Percentiles rank a stretch among this genome's conserved stretches.
Evolutionary conservation across 1,284 basidiomycete species (phyloP).

Genomic region (Hypsizygus ulmarius): DNA sequence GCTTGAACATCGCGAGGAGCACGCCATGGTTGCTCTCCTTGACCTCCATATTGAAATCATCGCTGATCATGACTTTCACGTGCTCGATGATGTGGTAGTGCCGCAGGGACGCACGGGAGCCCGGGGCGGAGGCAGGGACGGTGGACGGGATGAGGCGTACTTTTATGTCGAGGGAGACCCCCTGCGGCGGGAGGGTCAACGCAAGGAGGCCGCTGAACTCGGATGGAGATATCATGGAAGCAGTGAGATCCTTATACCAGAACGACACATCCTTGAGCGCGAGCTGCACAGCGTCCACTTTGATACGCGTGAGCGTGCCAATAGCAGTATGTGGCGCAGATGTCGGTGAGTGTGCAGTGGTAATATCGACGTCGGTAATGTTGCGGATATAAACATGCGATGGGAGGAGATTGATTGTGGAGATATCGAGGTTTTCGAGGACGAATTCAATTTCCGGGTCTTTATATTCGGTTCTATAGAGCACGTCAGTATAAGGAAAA

Average conservation of each 20-base stretch:
- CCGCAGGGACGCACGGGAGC: constrained; percentile 41
- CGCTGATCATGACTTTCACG: constrained; percentile 47
- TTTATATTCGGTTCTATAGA: constrained; percentile 59
- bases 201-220: constrained; percentile 60
- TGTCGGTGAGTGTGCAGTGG: constrained; percentile 46
- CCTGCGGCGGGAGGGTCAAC: constrained; percentile 59
- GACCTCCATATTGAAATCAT: constrained; percentile 51
- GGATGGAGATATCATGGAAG: constrained; percentile 44
- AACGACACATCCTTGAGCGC: constrained; percentile 63
- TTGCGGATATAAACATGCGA: constrained; percentile 69
- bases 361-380: constrained; percentile 68
- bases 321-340: constrained; percentile 46
- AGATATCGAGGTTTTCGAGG: constrained; percentile 67
- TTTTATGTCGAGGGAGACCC: constrained; percentile 64
- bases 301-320: constrained; percentile 61
- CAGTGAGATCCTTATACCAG: constrained; percentile 62
- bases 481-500: constrained; percentile 2
- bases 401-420: constrained; percentile 60
- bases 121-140: constrained; percentile 24
- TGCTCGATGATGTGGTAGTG: constrained; percentile 58
- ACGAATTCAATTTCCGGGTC: constrained; percentile 66
- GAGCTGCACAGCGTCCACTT: constrained; percentile 61
- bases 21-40: constrained; percentile 61
- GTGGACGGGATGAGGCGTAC: constrained; percentile 58
- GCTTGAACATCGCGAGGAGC: constrained; percentile 57